Base-by-base conservation (phyloP, 441 rosid species). In the Adansonia madagascariensis region DNA sequence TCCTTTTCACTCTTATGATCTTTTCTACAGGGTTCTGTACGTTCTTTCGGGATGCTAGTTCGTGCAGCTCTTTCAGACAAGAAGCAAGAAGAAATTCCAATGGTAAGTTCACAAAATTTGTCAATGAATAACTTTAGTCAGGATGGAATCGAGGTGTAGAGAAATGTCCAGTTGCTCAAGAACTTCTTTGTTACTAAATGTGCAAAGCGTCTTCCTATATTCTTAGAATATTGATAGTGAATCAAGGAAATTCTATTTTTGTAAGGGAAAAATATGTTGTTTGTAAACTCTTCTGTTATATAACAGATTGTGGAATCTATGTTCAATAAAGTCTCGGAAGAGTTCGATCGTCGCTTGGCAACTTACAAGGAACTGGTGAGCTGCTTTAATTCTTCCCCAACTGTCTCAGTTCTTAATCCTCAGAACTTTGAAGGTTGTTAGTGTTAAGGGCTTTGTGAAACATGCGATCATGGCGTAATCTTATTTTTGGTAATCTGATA, bases 21-120 rank as follows among this genome's bases (percentile, higher is more conserved):
- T 35, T 35, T 35, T 62, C 67, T 62, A 31, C 18, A 95, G 99
- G 88, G 82, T 77, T 77, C 77, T 12, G 84, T 86, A 44, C 80
- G 85, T 81, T 86, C 95, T 50, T 74, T 94, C 65, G 84, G 83
- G 14, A 75, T 67, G 81, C 85, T 94, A 72, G 86, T 95, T 69
- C 94, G 88, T 4, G 80, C 94, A 43, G 85, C 86, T 75, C 90
- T 95, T 79, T 77, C 91, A 7, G 92, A 86, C n/a, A 88, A 80
- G 87, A 93, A 85, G 74, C 88, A 85, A 78, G 99, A 95, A 78
- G 99, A 95, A 66, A 87, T 95, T 82, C 94, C 98, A 60, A 71
- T 55, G 67, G 99, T 95, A 85, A 86, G 91, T 17, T 59, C 74
- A 39, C 14, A 3, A 18, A 57, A 35, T 17, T 11, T 69, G 39